These are phyloP conservation scores for Beauveria rudraprayagi DNA, from an alignment of 2,329 filamentous ascomycete genomes.

Conservation along the genomic window DNA sequence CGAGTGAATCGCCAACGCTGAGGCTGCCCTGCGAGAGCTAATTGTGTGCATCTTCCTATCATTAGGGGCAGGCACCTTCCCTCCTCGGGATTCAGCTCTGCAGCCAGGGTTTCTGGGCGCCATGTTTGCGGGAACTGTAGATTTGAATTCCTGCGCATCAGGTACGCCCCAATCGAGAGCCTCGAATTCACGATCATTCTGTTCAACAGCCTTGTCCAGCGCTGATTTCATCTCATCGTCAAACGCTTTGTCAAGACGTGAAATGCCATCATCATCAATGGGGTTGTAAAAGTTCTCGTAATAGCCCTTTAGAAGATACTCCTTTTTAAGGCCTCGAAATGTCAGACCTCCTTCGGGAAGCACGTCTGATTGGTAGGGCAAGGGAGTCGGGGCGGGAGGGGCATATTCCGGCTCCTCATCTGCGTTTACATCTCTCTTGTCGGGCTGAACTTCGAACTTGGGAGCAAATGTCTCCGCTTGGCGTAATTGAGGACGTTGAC, in stretches of 20 bases:
- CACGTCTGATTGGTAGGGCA: constrained; percentile 62
- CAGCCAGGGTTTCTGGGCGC: not conserved
- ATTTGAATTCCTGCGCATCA: constrained; percentile 42
- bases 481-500: constrained; percentile 48
- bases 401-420: constrained; percentile 85
- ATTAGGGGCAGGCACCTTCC: constrained; percentile 1
- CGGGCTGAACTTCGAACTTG: constrained; percentile 56
- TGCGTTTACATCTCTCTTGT: constrained; percentile 37
- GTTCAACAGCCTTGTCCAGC: constrained; percentile 53
- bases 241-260: constrained; percentile 52
- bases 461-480: constrained; percentile 45
- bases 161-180: constrained; percentile 53
- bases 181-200: constrained; percentile 59
- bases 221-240: constrained; percentile 43
- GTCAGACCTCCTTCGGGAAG: constrained; percentile 51
- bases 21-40: constrained; percentile 44
- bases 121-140: not conserved
- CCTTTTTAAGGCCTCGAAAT: constrained; percentile 48
- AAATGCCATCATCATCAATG: constrained; percentile 61
- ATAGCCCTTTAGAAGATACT: constrained; percentile 54
- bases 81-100: not conserved
- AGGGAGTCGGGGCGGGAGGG: constrained; percentile 61
- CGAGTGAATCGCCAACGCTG: constrained; percentile 33
- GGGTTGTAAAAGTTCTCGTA: constrained; percentile 52
- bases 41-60: constrained; percentile 17